Evolutionary conservation across 176 grass and related monocot genomes (phyloP), one percentile per base, ranked within the genome.

Genomic region (Bromus sterilis): DNA sequence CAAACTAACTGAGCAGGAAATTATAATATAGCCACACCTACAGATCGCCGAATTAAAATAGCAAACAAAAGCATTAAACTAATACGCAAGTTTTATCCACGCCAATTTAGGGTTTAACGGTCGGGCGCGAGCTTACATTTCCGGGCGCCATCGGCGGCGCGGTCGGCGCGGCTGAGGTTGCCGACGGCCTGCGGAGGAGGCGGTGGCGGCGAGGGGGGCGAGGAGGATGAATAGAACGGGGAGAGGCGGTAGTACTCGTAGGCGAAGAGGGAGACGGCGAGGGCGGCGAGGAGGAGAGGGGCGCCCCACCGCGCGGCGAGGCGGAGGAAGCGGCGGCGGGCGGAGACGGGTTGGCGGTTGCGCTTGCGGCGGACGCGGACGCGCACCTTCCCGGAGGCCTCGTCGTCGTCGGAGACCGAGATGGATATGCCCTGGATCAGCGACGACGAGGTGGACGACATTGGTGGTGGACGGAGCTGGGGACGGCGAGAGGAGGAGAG

Each of bases 361-460:
- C 93, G 87, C 43, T 79, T 93, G 42, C 77, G 86, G 62, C 90
- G 92, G 1, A 89, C 43, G 9, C 86, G 87, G 8, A 89, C 79
- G n/a, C 96, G 93, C 36, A 89, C 87, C 71, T 82, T 86, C 11
- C 96, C 89, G 37, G 73, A 36, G 66, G 86, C 77, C 48, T 91
- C 93, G 8, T 95, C 93, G 87, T 93, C 93, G 77, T 99, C 96
- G 68, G 93, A 89, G 82, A 95, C 80, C 49, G 91, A 93, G 86
- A 98, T 85, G 59, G 92, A 95, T 78, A 99, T 87, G 82, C 91
- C 86, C 34, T 91, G 86, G 76, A 91, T 79, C 83, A 94, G 85
- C 86, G 88, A 72, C 24, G 89, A 78, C 71, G 83, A 77, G 23
- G n/a, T n/a, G n/a, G 85, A 80, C 78, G 77, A 75, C 85, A 71